These are phyloP conservation scores for Simplicillium aogashimaense DNA, from an alignment of 2,329 filamentous ascomycete species.

Conservation along the genomic window DNA sequence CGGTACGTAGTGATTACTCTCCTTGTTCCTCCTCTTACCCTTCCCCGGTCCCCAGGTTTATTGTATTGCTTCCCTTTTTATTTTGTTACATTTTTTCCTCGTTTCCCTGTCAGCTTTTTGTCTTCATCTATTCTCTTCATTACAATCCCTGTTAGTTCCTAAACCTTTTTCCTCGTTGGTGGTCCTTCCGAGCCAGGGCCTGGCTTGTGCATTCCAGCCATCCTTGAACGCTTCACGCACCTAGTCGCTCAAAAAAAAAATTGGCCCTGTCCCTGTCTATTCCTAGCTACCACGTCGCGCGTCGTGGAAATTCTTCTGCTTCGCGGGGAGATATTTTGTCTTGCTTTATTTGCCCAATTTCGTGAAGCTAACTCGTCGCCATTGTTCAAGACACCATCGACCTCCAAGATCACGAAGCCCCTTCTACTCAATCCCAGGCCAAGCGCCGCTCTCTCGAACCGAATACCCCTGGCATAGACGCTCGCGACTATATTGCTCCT, in stretches of 20 bases:
- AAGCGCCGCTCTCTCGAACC: conserved; percentile 33
- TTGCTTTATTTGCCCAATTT: neutral
- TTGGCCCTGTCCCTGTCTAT: no score
- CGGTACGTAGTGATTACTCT: conserved; percentile 37
- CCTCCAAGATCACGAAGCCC: conserved; percentile 73
- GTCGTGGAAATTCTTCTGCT: no score
- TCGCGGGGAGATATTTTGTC: no score
- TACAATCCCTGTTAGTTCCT: conserved; percentile 8
- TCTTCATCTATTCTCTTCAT: conserved; percentile 3
- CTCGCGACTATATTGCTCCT: conserved; percentile 42
- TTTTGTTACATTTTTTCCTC: neutral
- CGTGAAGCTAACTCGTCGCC: neutral
- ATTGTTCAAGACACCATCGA: conserved; percentile 72
- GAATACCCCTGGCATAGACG: conserved; percentile 29
- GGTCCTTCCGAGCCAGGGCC: conserved; percentile 4
- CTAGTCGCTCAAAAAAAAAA: neutral
- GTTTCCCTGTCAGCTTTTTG: conserved; percentile 1
- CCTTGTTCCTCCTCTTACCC: neutral
- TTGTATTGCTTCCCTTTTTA: conserved; percentile 5
- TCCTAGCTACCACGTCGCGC: no score
- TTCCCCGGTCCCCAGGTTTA: conserved; percentile 5
- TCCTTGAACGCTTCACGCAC: conserved; percentile 1
- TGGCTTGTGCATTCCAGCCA: conserved; percentile 7
- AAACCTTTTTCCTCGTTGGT: conserved; percentile 7
- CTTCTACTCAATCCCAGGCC: conserved; percentile 76